A percentile compares a stretch with the other conserved stretches of the same genome.
Conservation (phyloP, 2,329 filamentous ascomycete species). For the Pseudophaeomoniella oleicola region DNA sequence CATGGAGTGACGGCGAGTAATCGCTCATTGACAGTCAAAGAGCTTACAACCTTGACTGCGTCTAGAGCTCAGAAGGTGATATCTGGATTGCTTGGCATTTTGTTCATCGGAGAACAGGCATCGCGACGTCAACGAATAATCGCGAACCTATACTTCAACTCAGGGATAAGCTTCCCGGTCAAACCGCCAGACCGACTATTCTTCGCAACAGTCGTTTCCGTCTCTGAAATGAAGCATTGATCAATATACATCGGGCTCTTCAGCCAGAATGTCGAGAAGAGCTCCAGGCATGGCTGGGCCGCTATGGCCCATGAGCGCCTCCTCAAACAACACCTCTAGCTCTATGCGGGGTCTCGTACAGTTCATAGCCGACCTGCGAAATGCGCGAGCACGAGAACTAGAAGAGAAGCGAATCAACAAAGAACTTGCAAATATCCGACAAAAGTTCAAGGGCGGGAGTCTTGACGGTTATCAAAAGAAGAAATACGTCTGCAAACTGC, state of each 20-base stretch:
- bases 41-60: too few relatives aligned
- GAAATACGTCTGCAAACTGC: constrained; percentile 99
- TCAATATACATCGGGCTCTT: not conserved
- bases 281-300: not conserved
- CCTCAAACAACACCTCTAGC: not conserved
- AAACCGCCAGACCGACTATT: too few relatives aligned
- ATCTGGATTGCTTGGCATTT: too few relatives aligned
- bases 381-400: constrained; percentile 83
- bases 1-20: too few relatives aligned
- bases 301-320: not conserved
- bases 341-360: constrained; percentile 67
- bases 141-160: too few relatives aligned
- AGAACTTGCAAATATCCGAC: constrained; percentile 92
- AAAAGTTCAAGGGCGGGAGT: constrained; percentile 94
- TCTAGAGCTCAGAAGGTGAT: too few relatives aligned
- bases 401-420: constrained; percentile 99
- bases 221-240: too few relatives aligned
- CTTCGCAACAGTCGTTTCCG: too few relatives aligned
- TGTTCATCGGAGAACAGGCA: too few relatives aligned
- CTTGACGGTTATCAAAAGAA: constrained; percentile 97
- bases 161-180: too few relatives aligned
- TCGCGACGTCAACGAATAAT: too few relatives aligned
- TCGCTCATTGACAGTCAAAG: too few relatives aligned
- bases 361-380: constrained; percentile 93
- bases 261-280: not conserved